These are phyloP conservation scores for Adansonia digitata DNA, from an alignment of 345 rosid species.

Conservation along the genomic window DNA sequence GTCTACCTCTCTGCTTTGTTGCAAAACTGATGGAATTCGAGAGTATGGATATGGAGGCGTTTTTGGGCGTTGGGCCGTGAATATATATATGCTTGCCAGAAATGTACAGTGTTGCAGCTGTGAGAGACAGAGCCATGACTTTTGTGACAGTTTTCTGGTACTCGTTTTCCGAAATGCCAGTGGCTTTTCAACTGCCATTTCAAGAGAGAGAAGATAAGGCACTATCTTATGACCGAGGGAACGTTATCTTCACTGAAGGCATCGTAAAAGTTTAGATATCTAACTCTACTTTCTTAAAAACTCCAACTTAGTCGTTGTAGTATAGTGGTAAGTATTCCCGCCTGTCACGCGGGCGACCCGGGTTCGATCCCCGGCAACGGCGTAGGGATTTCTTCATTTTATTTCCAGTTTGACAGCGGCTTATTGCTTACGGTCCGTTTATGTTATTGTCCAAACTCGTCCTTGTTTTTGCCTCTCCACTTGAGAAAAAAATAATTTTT, in stretches of 20 bases:
- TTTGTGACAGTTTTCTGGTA: neutral
- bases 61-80: neutral
- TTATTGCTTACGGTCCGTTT: neutral
- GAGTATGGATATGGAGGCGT: neutral
- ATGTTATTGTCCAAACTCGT: neutral
- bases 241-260: neutral
- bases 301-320: constrained; percentile 72
- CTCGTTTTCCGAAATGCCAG: neutral
- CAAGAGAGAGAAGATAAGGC: neutral
- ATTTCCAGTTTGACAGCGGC: neutral
- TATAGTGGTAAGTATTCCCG: constrained; percentile 94
- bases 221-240: neutral
- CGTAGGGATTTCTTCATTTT: constrained; percentile 20
- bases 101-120: constrained; percentile 23
- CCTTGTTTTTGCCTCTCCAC: neutral
- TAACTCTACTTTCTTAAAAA: too few species aligned
- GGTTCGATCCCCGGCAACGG: constrained; percentile 98
- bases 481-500: neutral
- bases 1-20: constrained; percentile 8
- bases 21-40: neutral
- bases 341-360: constrained; percentile 98
- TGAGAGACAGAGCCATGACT: constrained; percentile 10
- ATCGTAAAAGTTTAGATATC: too few species aligned
- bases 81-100: constrained; percentile 5
- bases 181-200: neutral